Conservation (phyloP, 2,329 filamentous ascomycete genomes). For the Phialophora verrucosa region DNA sequence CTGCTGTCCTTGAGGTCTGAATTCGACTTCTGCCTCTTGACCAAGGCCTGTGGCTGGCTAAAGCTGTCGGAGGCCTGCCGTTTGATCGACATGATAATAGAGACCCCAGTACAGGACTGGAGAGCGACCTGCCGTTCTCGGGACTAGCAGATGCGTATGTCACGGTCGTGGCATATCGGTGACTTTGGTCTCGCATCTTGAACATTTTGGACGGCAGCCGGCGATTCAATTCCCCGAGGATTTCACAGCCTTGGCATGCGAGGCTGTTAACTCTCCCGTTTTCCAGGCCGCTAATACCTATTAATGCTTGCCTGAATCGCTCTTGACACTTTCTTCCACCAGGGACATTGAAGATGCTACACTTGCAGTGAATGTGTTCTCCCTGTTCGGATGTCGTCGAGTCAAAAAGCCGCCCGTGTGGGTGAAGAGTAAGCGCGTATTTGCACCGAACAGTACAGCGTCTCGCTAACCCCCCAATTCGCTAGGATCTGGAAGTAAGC, state of each 20-base stretch:
- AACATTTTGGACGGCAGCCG: constrained; percentile 22
- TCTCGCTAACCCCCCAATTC: constrained; percentile 18
- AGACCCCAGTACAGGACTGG: constrained; percentile 4
- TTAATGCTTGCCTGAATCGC: neutral
- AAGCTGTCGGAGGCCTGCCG: constrained; percentile 86
- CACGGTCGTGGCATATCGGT: neutral
- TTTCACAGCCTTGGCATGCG: constrained; percentile 7
- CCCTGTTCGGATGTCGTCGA: constrained; percentile 33
- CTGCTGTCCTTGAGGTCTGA: constrained; percentile 61
- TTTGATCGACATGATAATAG: constrained; percentile 79
- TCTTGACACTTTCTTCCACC: neutral
- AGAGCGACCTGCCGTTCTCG: neutral
- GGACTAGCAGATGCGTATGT: neutral
- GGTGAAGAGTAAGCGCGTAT: constrained; percentile 72
- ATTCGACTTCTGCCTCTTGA: constrained; percentile 85
- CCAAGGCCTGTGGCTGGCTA: constrained; percentile 76
- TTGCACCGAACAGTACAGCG: neutral
- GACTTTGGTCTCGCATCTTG: neutral
- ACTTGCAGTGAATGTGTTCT: neutral
- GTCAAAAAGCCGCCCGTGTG: constrained; percentile 69
- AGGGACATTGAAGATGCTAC: constrained; percentile 19
- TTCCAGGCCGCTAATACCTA: no score
- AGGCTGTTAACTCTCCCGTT: neutral
- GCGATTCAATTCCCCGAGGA: constrained; percentile 13
- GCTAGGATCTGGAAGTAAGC: constrained; percentile 90